Conservation (phyloP, 306 rosid genomes). For the Morella rubra region DNA sequence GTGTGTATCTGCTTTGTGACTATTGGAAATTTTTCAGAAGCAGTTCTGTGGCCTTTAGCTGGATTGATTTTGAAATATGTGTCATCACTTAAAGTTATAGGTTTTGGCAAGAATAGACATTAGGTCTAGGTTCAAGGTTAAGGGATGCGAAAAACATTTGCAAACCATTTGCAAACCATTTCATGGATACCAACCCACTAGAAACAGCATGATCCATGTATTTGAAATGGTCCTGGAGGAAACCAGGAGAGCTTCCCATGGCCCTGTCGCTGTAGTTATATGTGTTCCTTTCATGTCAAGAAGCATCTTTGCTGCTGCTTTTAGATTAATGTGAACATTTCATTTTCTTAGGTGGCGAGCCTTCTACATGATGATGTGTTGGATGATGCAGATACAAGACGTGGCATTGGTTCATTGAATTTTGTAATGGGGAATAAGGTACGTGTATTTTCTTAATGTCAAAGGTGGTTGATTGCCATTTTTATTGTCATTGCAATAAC, state of each 20-base stretch:
- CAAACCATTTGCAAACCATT: too few relatives aligned
- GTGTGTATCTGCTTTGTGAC: too few relatives aligned
- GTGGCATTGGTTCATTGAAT: constrained; percentile 85
- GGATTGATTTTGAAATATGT: too few relatives aligned
- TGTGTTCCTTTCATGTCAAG: background rate
- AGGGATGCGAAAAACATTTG: too few relatives aligned
- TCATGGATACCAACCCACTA: too few relatives aligned
- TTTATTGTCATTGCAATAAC: too few relatives aligned
- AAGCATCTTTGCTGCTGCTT: background rate
- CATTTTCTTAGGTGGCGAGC: constrained; percentile 75
- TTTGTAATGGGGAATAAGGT: constrained; percentile 93
- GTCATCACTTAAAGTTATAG: too few relatives aligned
- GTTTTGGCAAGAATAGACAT: too few relatives aligned
- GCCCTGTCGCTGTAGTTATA: background rate
- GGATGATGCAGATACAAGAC: constrained; percentile 96
- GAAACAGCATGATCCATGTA: background rate
- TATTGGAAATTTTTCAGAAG: too few relatives aligned
- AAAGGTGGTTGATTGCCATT: background rate
- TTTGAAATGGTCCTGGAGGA: background rate
- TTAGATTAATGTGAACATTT: constrained; percentile 10
- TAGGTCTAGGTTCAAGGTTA: too few relatives aligned
- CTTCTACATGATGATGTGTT: constrained; percentile 98
- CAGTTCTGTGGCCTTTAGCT: too few relatives aligned
- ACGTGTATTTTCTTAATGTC: background rate
- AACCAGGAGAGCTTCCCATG: background rate